Conservation (phyloP, 495 filamentous ascomycete genomes). For the Gamarada debralockiae region DNA sequence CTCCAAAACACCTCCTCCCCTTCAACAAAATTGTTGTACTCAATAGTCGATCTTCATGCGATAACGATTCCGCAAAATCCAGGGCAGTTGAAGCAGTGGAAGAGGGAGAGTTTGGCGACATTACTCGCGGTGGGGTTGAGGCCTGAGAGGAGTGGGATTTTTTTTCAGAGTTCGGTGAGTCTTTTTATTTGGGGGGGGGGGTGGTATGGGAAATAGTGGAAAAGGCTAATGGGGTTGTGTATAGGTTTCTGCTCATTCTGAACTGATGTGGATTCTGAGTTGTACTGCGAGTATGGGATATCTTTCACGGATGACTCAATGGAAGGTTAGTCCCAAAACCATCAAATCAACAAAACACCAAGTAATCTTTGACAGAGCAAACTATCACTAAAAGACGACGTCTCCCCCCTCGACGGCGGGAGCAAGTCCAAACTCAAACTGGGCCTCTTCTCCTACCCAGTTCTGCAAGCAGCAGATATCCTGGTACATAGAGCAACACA, state of each 20-base stretch:
- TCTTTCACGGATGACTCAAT: conserved; percentile 93
- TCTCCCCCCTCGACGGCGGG: conserved; percentile 44
- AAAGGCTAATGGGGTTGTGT: not conserved
- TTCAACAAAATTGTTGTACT: conserved; percentile 66
- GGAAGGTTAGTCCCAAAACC: conserved; percentile 64
- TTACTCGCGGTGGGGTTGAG: conserved; percentile 82
- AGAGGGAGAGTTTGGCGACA: conserved; percentile 70
- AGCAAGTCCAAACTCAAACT: conserved; percentile 64
- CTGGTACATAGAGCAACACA: conserved; percentile 88
- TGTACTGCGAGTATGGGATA: conserved; percentile 87
- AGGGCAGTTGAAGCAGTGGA: conserved; percentile 53
- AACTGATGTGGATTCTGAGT: conserved; percentile 95
- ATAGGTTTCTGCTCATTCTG: conserved; percentile 72
- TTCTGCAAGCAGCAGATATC: conserved; percentile 93
- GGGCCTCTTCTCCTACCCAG: conserved; percentile 94
- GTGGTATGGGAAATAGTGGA: not conserved
- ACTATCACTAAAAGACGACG: conserved; percentile 52
- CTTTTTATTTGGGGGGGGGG: not conserved
- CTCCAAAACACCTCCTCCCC: conserved; percentile 61
- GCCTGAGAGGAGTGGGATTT: conserved; percentile 71
- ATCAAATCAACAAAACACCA: not conserved
- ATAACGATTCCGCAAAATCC: conserved; percentile 72
- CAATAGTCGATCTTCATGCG: conserved; percentile 88
- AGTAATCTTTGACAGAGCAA: conserved; percentile 54
- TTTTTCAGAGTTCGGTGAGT: conserved; percentile 55